Percentiles rank a stretch among this genome's conserved stretches.
Conservation (phyloP, 2,329 filamentous ascomycete species). For the Curvularia sp. region DNA sequence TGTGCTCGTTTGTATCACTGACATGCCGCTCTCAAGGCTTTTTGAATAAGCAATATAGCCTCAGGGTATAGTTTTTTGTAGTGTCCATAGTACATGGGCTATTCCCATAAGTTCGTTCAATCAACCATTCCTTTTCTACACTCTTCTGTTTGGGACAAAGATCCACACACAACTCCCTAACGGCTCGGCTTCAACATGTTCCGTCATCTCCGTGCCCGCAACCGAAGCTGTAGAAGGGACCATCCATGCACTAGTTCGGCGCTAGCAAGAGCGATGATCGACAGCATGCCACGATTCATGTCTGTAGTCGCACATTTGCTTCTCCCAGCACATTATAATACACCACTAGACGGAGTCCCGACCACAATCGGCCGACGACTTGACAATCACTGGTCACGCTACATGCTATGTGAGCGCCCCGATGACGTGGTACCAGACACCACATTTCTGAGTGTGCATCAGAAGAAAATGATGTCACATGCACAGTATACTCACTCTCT, state of each 20-base stretch:
- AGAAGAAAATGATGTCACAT: constrained; percentile 8
- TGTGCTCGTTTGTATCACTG: not conserved
- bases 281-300: constrained; percentile 11
- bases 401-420: constrained; percentile 7
- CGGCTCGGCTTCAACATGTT: not conserved
- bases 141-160: not conserved
- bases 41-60: not conserved
- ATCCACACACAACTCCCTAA: not conserved
- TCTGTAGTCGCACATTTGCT: constrained; percentile 11
- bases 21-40: not conserved
- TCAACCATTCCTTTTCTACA: not conserved
- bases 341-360: constrained; percentile 6
- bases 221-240: not conserved
- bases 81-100: not conserved
- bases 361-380: constrained; percentile 1
- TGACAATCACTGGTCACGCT: constrained; percentile 3
- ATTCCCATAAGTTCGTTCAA: not conserved
- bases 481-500: constrained; percentile 6
- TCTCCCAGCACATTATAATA: constrained; percentile 11
- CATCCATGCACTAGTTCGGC: not conserved
- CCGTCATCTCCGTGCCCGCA: not conserved
- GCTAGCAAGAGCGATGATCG: constrained; percentile 9
- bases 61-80: not conserved
- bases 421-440: constrained; percentile 16
- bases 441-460: constrained; percentile 4